Evolutionary conservation across 1,139 yeast genomes (phyloP), one percentile per base, ranked within the genome.

Genomic region (Yamadazyma atmosphaerica): DNA sequence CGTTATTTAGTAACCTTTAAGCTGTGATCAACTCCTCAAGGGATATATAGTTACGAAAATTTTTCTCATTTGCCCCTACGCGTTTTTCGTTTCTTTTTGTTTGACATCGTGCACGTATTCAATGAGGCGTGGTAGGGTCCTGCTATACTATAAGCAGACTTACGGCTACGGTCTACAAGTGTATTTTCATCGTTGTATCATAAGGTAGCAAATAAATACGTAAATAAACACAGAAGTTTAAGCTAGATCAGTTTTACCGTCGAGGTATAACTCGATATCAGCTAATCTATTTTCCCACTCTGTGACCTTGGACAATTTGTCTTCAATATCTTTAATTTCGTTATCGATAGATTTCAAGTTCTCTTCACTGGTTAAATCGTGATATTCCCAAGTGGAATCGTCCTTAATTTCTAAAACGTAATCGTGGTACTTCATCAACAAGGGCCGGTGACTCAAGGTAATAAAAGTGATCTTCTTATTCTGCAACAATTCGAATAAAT

Each of bases 371-470:
- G 75, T 81, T 72, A 70, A 64, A 49, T 71, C 76, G 40, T 67
- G 72, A 54, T 68, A 63, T 40, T 62, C 60, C 72, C 73, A 76
- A 29, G 54, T 55, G 5, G 56, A 47, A 19, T 56, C 61, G 35
- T 74, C 75, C 34, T 79, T 76, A 26, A 84, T 77, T 42, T 88
- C 90, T 41, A 89, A 65, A 34, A 85, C 73, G 43, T 76, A 69
- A 51, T 84, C 90, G 61, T 90, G 98, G 59, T 88, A 89, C 59
- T 87, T 86, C 67, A 87, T 78, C 56, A 90, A 71, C 39, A 88
- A 74, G 26, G 95, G 95, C 38, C 97, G 77, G 60, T 89, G 96
- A 35, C 90, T 81, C 45, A 90, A 78, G 1, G 97, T 88, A 42
- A 90, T 78, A 47, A 86, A 79, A 1, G 95, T 85, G 56, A 88